phyloP scores from a whole-genome alignment of 495 filamentous ascomycete species.

The Xylaria intraflava region DNA sequence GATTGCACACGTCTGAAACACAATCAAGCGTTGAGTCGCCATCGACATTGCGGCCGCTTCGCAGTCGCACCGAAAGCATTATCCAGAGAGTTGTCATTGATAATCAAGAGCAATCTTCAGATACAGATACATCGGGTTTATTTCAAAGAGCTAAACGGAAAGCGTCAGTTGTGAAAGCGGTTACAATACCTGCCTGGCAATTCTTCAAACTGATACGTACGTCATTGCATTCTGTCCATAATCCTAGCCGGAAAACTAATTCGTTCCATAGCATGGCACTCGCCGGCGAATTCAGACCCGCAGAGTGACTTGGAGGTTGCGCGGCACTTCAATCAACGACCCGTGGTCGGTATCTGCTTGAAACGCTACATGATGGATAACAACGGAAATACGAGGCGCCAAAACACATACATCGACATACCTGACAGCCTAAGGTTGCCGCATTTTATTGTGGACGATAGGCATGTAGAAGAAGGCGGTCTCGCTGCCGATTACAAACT shows the following conservation, averaged over 20 bases:
- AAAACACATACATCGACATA: conserved; percentile 81
- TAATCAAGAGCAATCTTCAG: conserved; percentile 24
- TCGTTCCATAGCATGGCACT: conserved; percentile 64
- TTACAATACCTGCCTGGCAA: conserved; percentile 96
- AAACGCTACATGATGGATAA: conserved; percentile 79
- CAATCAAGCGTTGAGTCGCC: conserved; percentile 7
- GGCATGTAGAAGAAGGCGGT: conserved; percentile 52
- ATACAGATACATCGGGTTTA: conserved; percentile 32
- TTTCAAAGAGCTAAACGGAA: conserved; percentile 35
- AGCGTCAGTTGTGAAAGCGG: conserved; percentile 62
- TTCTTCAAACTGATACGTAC: conserved; percentile 86
- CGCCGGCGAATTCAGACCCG: conserved; percentile 42
- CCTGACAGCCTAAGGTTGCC: conserved; percentile 82
- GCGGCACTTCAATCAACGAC: conserved; percentile 50
- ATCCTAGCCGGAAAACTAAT: conserved; percentile 35
- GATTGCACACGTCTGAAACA: conserved; percentile 18
- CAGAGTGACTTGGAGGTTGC: conserved; percentile 43
- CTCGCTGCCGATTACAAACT: conserved; percentile 65
- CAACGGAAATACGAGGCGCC: conserved; percentile 58
- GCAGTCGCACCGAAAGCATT: conserved; percentile 42
- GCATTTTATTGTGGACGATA: conserved; percentile 79
- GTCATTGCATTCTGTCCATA: conserved; percentile 20
- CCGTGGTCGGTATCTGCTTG: conserved; percentile 82
- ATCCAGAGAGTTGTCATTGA: conserved; percentile 44
- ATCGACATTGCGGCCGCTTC: conserved; percentile 19